These are phyloP conservation scores for Lachancea nothofagi DNA, from an alignment of 805 yeast genomes.

Conservation along the genomic window DNA sequence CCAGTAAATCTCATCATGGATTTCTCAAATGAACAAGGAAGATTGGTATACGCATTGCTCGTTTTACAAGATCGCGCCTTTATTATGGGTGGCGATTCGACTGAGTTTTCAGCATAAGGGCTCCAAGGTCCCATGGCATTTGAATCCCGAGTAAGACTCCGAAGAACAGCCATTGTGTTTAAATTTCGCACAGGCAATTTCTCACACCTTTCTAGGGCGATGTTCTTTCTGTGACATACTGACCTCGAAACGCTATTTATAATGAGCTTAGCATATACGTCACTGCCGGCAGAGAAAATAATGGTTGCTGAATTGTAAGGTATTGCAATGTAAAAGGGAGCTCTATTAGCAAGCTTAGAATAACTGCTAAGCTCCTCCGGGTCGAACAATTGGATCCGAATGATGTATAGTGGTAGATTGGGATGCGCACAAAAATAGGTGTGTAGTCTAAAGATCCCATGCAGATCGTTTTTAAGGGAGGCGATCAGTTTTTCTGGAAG, in stretches of 20 bases:
- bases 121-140: constrained; percentile 67
- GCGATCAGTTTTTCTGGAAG: constrained; percentile 50
- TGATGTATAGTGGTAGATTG: constrained; percentile 49
- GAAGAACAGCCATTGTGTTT: constrained; percentile 50
- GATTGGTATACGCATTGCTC: constrained; percentile 14
- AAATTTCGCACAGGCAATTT: constrained; percentile 42
- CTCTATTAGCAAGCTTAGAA: constrained; percentile 2
- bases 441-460: constrained; percentile 53
- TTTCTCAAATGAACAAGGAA: constrained; percentile 32
- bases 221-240: constrained; percentile 35
- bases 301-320: constrained; percentile 64
- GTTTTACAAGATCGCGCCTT: constrained; percentile 39
- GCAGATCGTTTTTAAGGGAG: constrained; percentile 42
- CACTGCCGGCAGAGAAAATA: constrained; percentile 48
- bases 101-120: constrained; percentile 60
- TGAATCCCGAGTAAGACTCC: constrained; percentile 59
- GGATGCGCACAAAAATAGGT: constrained; percentile 65
- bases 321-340: constrained; percentile 50
- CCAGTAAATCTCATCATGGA: constrained; percentile 58
- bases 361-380: constrained; percentile 21
- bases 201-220: constrained; percentile 35
- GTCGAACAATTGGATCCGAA: constrained; percentile 68
- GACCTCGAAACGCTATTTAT: constrained; percentile 56
- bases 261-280: constrained; percentile 46
- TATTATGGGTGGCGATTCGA: constrained; percentile 61